Base-by-base conservation (phyloP, 768 basidiomycete species). In the Phanerodontia chrysosporium region DNA sequence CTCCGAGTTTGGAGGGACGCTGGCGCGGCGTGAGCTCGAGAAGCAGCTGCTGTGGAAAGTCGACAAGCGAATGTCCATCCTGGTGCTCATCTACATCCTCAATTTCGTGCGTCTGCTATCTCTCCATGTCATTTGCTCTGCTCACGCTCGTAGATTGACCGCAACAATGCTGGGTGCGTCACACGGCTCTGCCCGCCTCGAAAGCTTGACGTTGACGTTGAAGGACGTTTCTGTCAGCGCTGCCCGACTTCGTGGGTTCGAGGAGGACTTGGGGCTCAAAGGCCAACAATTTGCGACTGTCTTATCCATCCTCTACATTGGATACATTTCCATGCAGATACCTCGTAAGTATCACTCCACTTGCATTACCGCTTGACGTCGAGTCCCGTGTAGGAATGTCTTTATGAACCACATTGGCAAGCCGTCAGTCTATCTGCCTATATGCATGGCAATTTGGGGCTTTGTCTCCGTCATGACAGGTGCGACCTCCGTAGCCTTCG, bases 311-410 rank as follows among this genome's bases (percentile, higher is more conserved):
- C 76, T 88, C 32, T 88, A 87, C 62, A 74, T 87, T 25, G 87
- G 87, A 14, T 90, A 90, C 65, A 87, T 87, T 60, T 72, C 88
- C 42, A 89, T 90, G 88, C 89, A 91, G 68, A 79, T 91, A 58
- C 89, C 25, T 87, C 85, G 84, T 86, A 64, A 64, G 85, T 73
- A 3, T 29, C 36, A 27, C 32, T 39, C 4, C 5, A 13, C 35
- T 10, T 24, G 28, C 22, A 49, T 2, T 10, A 5, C 5, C 4
- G 36, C 3, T 28, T 28, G 3, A 13, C 42, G 16, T 48, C 10
- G 27, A 27, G 25, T 44, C 18, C 39, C 10, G 16, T 30, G 22
- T 24, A 91, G 89, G 14, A 90, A 90, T 62, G 85, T 89, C 78
- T 81, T 88, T 58, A 68, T 90, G 46, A 83, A 85, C 65, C 75